Percentiles rank a stretch among this genome's conserved stretches.
Evolutionary conservation across 2,329 filamentous ascomycete genomes (phyloP).

Genomic region (Ophiostoma montium): DNA sequence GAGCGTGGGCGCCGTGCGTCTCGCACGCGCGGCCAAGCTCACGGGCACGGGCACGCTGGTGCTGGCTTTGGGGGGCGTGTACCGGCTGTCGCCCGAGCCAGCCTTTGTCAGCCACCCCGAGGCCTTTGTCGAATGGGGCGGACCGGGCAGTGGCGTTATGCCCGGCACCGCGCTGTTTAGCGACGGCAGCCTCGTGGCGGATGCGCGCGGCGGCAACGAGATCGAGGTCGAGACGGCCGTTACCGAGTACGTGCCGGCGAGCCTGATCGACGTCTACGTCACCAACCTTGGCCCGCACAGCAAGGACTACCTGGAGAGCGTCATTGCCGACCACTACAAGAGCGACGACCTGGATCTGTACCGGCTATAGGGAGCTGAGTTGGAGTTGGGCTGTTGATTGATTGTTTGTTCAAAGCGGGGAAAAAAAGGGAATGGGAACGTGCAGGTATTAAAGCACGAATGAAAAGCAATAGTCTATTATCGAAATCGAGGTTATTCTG

Average conservation of each 20-base stretch:
- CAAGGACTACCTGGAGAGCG: conserved; percentile 16
- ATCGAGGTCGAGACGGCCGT: conserved; percentile 67
- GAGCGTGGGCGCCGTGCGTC: conserved; percentile 66
- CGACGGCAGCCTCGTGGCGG: conserved; percentile 56
- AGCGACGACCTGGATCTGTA: conserved; percentile 14
- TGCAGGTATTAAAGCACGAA: too few relatives aligned
- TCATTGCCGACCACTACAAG: conserved; percentile 19
- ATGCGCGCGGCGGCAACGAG: conserved; percentile 31
- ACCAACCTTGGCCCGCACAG: conserved; percentile 51
- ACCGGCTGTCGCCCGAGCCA: conserved; percentile 79
- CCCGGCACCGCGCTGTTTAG: conserved; percentile 64
- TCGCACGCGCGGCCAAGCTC: conserved; percentile 72
- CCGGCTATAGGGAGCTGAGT: neutral
- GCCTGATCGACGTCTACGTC: conserved; percentile 67
- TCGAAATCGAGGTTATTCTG: too few relatives aligned
- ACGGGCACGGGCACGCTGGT: conserved; percentile 72
- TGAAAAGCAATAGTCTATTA: too few relatives aligned
- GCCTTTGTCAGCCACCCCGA: conserved; percentile 62
- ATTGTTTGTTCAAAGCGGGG: too few relatives aligned
- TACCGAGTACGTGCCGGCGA: conserved; percentile 69
- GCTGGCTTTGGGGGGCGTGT: conserved; percentile 78
- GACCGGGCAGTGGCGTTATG: too few relatives aligned
- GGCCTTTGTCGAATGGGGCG: conserved; percentile 72
- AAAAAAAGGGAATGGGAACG: too few relatives aligned
- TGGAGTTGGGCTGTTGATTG: too few relatives aligned